Percentiles rank a stretch among this genome's conserved stretches.
These are phyloP conservation scores for Penicillium steckii DNA, from an alignment of 495 filamentous ascomycete species.

Conservation along the genomic window DNA sequence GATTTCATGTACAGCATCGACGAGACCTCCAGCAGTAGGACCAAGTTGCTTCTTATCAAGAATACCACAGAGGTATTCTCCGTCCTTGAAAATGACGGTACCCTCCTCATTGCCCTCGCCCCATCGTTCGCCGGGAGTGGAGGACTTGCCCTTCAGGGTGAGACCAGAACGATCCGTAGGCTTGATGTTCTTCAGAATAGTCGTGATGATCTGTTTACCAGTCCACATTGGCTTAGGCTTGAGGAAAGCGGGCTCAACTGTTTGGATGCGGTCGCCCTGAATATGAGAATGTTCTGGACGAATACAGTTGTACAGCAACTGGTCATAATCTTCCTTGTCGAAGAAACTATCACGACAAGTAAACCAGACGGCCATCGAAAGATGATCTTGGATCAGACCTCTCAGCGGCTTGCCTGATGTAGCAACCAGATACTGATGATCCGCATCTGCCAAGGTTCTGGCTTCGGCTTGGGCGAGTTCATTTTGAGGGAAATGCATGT, in stretches of 20 bases:
- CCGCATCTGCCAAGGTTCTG: constrained; percentile 87
- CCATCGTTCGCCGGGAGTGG: constrained; percentile 75
- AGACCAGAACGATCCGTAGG: constrained; percentile 73
- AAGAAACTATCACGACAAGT: constrained; percentile 95
- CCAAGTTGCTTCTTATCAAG: constrained; percentile 96
- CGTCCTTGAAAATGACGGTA: constrained; percentile 79
- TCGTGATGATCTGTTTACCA: constrained; percentile 96
- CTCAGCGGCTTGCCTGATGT: constrained; percentile 92
- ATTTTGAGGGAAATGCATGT: constrained; percentile 99
- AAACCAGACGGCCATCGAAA: constrained; percentile 88
- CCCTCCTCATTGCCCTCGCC: constrained; percentile 69
- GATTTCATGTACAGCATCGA: constrained; percentile 89
- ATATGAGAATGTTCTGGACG: constrained; percentile 88
- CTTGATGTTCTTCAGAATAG: constrained; percentile 86
- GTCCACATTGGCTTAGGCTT: constrained; percentile 87
- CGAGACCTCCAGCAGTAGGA: constrained; percentile 78
- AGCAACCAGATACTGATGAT: constrained; percentile 93
- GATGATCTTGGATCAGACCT: constrained; percentile 98
- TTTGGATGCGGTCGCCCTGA: constrained; percentile 65
- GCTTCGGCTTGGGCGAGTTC: constrained; percentile 92
- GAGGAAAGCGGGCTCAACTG: constrained; percentile 74
- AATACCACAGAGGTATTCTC: constrained; percentile 85
- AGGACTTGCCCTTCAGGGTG: constrained; percentile 74
- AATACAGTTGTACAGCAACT: constrained; percentile 85
- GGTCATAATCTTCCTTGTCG: constrained; percentile 81